These are phyloP conservation scores for Colletotrichum tofieldiae DNA, from an alignment of 2,329 filamentous ascomycete genomes.

Conservation along the genomic window DNA sequence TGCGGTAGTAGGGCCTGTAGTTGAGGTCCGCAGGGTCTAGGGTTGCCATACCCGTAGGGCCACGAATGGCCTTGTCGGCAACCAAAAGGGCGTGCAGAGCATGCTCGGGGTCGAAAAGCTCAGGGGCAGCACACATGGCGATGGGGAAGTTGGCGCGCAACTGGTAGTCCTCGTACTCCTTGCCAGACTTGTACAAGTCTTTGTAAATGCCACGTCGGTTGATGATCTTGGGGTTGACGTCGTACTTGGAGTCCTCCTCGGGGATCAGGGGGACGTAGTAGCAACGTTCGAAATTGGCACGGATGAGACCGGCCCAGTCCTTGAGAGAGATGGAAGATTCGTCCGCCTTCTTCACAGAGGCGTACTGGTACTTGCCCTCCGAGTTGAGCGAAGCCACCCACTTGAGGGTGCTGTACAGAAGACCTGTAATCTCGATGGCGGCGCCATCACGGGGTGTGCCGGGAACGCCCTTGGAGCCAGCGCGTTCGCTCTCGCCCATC, in stretches of 20 bases:
- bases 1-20: conserved; percentile 95
- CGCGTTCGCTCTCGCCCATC: conserved; percentile 97
- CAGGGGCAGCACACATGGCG: conserved; percentile 93
- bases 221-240: conserved; percentile 83
- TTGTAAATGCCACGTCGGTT: conserved; percentile 98
- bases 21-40: conserved; percentile 93
- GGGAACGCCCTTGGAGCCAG: conserved; percentile 92
- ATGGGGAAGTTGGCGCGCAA: conserved; percentile 95
- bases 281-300: conserved; percentile 90
- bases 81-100: conserved; percentile 85
- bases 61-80: conserved; percentile 84
- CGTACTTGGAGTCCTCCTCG: conserved; percentile 81
- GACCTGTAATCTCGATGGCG: conserved; percentile 93
- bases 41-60: conserved; percentile 95
- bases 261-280: conserved; percentile 86
- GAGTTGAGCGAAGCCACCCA: conserved; percentile 83
- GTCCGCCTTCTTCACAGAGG: conserved; percentile 78
- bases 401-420: conserved; percentile 88
- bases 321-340: conserved; percentile 76
- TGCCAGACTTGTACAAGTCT: conserved; percentile 93
- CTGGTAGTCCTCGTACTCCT: conserved; percentile 98
- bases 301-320: conserved; percentile 86
- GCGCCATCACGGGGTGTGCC: conserved; percentile 98
- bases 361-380: conserved; percentile 80
- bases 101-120: conserved; percentile 85